Conservation (phyloP, 2,329 filamentous ascomycete species). For the Emergomyces pasteurianus region DNA sequence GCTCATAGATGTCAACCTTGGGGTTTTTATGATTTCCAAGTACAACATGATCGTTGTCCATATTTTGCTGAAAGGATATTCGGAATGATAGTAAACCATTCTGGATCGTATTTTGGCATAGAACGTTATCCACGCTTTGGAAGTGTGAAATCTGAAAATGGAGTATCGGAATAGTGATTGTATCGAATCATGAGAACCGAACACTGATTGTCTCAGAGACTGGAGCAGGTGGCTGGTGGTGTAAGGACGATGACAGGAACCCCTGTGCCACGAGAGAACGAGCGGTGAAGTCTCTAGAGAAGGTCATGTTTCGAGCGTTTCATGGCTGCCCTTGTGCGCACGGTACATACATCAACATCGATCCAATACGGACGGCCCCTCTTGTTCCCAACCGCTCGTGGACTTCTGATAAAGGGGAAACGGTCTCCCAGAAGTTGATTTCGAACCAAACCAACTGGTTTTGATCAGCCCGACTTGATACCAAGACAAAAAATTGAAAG, state of each 20-base stretch:
- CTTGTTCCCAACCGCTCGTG: background rate
- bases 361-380: background rate
- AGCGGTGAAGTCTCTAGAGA: background rate
- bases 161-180: background rate
- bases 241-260: background rate
- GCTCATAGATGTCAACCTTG: background rate
- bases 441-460: background rate
- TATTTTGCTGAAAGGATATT: background rate
- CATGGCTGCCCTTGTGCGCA: background rate
- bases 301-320: conserved; percentile 1
- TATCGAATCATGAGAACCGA: background rate
- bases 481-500: background rate
- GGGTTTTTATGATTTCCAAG: background rate
- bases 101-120: background rate
- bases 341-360: no score
- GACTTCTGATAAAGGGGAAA: background rate
- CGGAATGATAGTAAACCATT: background rate
- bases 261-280: background rate
- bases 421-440: background rate
- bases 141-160: background rate
- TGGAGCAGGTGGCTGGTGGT: background rate
- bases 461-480: background rate
- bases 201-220: background rate
- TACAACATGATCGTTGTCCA: background rate
- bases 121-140: background rate